These are phyloP conservation scores for Skeletonema potamos DNA, from an alignment of 108 stramenopile species.

Conservation along the genomic window DNA sequence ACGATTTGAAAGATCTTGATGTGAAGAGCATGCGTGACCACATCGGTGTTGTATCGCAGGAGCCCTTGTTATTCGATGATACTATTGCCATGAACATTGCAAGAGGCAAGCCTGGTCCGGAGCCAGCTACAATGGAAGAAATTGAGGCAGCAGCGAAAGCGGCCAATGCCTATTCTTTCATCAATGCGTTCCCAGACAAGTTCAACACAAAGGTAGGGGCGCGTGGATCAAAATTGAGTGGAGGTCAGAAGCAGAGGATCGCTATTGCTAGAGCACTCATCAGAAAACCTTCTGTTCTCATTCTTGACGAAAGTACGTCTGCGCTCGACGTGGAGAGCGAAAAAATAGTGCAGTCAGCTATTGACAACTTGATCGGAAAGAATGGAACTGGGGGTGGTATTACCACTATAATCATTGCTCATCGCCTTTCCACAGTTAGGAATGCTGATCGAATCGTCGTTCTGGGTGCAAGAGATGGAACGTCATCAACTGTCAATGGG, in stretches of 20 bases:
- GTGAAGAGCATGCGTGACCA: slow-evolving; percentile 41
- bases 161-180: slow-evolving; percentile 63
- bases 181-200: slow-evolving; percentile 54
- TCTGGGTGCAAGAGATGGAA: slow-evolving; percentile 63
- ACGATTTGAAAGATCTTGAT: slow-evolving; percentile 32
- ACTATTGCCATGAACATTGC: slow-evolving; percentile 71
- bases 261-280: slow-evolving; percentile 71
- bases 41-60: slow-evolving; percentile 71
- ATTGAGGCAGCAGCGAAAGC: slow-evolving; percentile 43
- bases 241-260: slow-evolving; percentile 87
- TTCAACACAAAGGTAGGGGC: slow-evolving; percentile 60
- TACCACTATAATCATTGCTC: slow-evolving; percentile 93
- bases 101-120: slow-evolving; percentile 38
- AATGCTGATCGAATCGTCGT: slow-evolving; percentile 93
- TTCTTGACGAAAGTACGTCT: slow-evolving; percentile 64
- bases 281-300: slow-evolving; percentile 27
- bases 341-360: slow-evolving; percentile 74
- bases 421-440: slow-evolving; percentile 87
- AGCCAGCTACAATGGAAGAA: slow-evolving; percentile 33
- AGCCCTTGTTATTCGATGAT: slow-evolving; percentile 66
- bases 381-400: slow-evolving; percentile 44
- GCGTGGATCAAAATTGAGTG: slow-evolving; percentile 54
- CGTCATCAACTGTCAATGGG: slow-evolving; percentile 8
- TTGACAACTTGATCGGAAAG: slow-evolving; percentile 69
- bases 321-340: slow-evolving; percentile 62